These are phyloP conservation scores for Pseudopyrenochaeta lycopersici DNA, from an alignment of 2,329 filamentous ascomycete species.

Conservation along the genomic window DNA sequence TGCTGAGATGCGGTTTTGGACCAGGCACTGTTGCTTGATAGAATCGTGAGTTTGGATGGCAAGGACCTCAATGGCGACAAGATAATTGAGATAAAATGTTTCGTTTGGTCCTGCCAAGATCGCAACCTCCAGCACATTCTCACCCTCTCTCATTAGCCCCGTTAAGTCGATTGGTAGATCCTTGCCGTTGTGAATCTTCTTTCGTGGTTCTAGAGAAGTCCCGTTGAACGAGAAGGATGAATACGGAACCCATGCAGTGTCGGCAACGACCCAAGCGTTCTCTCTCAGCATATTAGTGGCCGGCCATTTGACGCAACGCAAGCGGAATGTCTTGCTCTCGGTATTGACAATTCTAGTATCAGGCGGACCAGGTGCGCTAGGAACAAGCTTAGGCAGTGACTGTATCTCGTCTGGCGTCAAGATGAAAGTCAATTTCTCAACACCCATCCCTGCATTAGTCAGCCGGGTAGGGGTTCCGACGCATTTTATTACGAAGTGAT, in stretches of 20 bases:
- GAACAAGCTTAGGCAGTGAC: constrained; percentile 49
- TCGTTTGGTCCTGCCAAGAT: constrained; percentile 42
- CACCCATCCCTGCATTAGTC: constrained; percentile 42
- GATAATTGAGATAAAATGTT: constrained; percentile 57
- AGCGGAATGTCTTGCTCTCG: constrained; percentile 69
- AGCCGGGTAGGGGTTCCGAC: constrained; percentile 57
- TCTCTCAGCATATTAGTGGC: constrained; percentile 49
- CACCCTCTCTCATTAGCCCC: constrained; percentile 62
- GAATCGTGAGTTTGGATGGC: constrained; percentile 58
- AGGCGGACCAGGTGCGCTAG: constrained; percentile 33
- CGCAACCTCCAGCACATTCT: constrained; percentile 68
- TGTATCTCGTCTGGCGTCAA: constrained; percentile 51
- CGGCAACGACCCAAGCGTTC: constrained; percentile 68
- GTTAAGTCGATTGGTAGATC: constrained; percentile 82
- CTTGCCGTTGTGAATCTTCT: constrained; percentile 76
- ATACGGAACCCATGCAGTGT: constrained; percentile 73
- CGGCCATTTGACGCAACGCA: constrained; percentile 69
- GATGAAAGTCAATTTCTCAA: constrained; percentile 59
- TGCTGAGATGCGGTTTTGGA: constrained; percentile 49
- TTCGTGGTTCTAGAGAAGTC: constrained; percentile 62
- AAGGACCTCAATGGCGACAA: constrained; percentile 75
- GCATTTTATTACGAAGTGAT: constrained; percentile 66
- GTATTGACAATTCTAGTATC: constrained; percentile 52
- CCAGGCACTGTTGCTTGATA: constrained; percentile 43
- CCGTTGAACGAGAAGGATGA: constrained; percentile 76